Base-by-base conservation (phyloP, 805 yeast genomes). In the Wickerhamomyces canadensis region DNA sequence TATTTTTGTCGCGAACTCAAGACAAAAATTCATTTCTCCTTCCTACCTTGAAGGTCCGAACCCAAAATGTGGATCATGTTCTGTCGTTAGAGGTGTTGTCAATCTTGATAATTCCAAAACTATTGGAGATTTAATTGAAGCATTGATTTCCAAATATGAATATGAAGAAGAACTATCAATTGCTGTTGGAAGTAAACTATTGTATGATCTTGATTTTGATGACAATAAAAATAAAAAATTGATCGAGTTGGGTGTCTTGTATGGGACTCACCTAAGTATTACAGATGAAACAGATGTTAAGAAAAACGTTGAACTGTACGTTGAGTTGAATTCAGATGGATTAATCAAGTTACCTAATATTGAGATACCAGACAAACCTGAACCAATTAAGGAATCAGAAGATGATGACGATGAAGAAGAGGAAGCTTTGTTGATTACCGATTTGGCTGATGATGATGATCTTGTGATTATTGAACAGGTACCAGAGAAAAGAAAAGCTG, bases 151-250 rank as follows among this genome's bases (percentile, higher is more conserved):
- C 1, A 67, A 68, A 36, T 80, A 81, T 49, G 67, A 65, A 0
- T 85, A 77, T 53, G 74, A 62, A 2, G 78, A 69, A 27, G 78
- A 70, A 32, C 48, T 72, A 27, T 70, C 86, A 3, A 53, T 84
- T 6, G 70, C 82, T 16, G 64, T 80, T 19, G 82, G 80, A 26
- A 44, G 51, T 17, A 50, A 73, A 46, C 67, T 93, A 42, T 56
- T 93, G 8, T 86, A 85, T 49, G 98, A 93, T 60, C 70, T 70
- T 40, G 98, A 91, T 52, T 88, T 85, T 57, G 95, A 86, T 34
- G 98, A 89, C 52, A 80, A 91, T 51, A 49, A 68, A 11, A 64
- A 62, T 0, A 66, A 63, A 24, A 55, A 67, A 1, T 60, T 93
- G 14, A 39, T 44, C 1, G 74, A 72, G 1, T 57, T 81, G 13